Evolutionary conservation across 1,284 basidiomycete species (phyloP), one percentile per base, ranked within the genome.

Genomic region (Cystobasidium sp.): DNA sequence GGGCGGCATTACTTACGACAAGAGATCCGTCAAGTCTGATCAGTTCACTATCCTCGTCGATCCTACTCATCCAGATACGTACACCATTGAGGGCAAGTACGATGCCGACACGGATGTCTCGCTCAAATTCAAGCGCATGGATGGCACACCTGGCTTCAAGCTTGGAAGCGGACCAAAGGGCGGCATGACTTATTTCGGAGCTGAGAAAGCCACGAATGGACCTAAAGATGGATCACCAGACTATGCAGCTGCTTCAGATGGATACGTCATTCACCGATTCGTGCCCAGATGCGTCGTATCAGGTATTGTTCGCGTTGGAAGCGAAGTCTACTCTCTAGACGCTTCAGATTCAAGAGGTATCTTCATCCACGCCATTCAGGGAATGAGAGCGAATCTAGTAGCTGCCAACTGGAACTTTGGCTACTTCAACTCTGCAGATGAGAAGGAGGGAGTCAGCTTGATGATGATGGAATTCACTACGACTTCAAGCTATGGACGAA

Each of bases 401-500:
- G 97, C 97, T 4, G 86, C 92, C 18, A 85, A 90, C 24, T 99
- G 97, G 97, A 98, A 98, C 86, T 99, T 99, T 85, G 90, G 86
- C 67, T 88, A 92, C 84, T 99, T 99, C 87, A 85, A 86, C 43
- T 83, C 82, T 64, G 79, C 80, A 3, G 80, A 79, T 86, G 91
- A 83, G 16, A 78, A 77, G 4, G 74, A 79, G n/a, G 89, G 90
- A 9, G 90, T 93, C 10, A 88, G 91, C 67, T 91, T 93, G 18
- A 86, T 97, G 71, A 91, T 93, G 85, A 98, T 98, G 96, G 96
- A 99, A 83, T 94, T 98, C 80, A 93, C 89, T 77, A 98, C 96
- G 0, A 88, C 87, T 79, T 82, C 76, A 2, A 49, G 46, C 31
- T 79, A 78, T 12, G 94, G 93, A 3, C 88, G 88, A 66, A 91